Evolutionary conservation across 2,329 filamentous ascomycete genomes (phyloP).

Genomic region (Ambrosiella beaveri): DNA sequence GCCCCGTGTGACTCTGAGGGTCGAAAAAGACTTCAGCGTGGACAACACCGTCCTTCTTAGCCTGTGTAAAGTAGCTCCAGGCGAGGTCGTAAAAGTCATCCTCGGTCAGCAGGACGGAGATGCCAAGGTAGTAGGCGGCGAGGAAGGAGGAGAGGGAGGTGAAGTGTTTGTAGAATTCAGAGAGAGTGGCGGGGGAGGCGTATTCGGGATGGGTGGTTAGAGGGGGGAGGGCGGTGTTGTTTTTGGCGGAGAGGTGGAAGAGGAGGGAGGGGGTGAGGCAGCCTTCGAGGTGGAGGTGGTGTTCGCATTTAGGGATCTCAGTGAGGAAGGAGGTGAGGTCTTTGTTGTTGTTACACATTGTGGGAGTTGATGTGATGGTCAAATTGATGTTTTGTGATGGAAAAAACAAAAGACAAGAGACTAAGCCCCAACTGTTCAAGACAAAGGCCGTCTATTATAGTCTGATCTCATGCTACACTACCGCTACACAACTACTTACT

Average conservation of each 20-base stretch:
- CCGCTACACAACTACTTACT: too few species aligned
- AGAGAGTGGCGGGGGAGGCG: conserved; percentile 38
- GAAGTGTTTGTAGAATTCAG: conserved; percentile 48
- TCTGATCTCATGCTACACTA: too few species aligned
- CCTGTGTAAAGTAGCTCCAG: conserved; percentile 52
- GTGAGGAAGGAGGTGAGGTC: conserved; percentile 31
- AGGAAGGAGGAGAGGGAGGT: conserved; percentile 61
- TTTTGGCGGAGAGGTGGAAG: conserved; percentile 50
- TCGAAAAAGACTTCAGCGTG: conserved; percentile 73
- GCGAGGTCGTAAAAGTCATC: conserved; percentile 58
- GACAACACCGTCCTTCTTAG: conserved; percentile 44
- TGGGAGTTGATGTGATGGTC: not conserved
- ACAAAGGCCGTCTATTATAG: too few species aligned
- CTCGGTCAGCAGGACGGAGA: conserved; percentile 46
- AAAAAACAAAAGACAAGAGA: too few species aligned
- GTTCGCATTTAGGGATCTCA: conserved; percentile 61
- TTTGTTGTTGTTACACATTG: not conserved
- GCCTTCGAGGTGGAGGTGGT: conserved; percentile 67
- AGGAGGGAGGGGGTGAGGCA: conserved; percentile 53
- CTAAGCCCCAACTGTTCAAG: too few species aligned
- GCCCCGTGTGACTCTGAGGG: conserved; percentile 52
- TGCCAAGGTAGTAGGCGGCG: conserved; percentile 61
- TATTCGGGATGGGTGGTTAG: conserved; percentile 29
- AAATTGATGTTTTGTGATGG: too few species aligned
- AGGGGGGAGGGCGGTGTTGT: conserved; percentile 44